A percentile compares a stretch with the other conserved stretches of the same genome.
These are phyloP conservation scores for Wickerhamomyces sp. DNA, from an alignment of 1,139 yeast genomes.

Conservation along the genomic window DNA sequence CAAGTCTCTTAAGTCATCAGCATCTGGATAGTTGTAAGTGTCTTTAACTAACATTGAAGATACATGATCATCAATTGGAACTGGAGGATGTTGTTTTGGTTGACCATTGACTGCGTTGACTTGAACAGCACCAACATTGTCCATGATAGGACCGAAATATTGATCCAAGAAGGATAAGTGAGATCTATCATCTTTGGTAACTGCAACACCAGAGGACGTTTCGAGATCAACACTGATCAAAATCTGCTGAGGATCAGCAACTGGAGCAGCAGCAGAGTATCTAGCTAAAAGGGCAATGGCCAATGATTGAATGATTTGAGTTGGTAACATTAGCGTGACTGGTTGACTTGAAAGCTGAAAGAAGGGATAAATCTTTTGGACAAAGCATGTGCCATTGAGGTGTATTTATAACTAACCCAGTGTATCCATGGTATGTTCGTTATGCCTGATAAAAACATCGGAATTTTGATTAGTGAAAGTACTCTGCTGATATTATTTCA, in stretches of 20 bases:
- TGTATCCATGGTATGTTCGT: too few relatives aligned
- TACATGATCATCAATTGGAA: conserved; percentile 26
- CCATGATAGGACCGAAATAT: conserved; percentile 31
- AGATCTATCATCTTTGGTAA: conserved; percentile 4
- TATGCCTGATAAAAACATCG: too few relatives aligned
- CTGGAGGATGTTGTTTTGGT: conserved; percentile 24
- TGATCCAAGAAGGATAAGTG: conserved; percentile 29
- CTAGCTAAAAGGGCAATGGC: conserved; percentile 9
- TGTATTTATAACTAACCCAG: too few relatives aligned
- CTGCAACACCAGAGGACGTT: not conserved
- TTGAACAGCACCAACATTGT: conserved; percentile 21
- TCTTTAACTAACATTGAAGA: conserved; percentile 28
- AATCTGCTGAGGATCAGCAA: conserved; percentile 17
- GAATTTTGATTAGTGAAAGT: not conserved
- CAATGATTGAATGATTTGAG: conserved; percentile 10
- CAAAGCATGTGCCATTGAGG: too few relatives aligned
- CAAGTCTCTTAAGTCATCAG: conserved; percentile 34
- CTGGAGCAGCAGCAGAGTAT: conserved; percentile 12
- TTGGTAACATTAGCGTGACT: conserved; percentile 13
- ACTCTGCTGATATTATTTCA: not conserved
- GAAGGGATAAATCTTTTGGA: too few relatives aligned
- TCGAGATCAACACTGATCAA: conserved; percentile 17
- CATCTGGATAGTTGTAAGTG: conserved; percentile 31
- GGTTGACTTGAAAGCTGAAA: too few relatives aligned
- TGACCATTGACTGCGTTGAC: conserved; percentile 17